A percentile compares a stretch with the other conserved stretches of the same genome.
phyloP scores from a whole-genome alignment of 1,139 yeast genomes.

The Saccharomycopsis phalli region DNA sequence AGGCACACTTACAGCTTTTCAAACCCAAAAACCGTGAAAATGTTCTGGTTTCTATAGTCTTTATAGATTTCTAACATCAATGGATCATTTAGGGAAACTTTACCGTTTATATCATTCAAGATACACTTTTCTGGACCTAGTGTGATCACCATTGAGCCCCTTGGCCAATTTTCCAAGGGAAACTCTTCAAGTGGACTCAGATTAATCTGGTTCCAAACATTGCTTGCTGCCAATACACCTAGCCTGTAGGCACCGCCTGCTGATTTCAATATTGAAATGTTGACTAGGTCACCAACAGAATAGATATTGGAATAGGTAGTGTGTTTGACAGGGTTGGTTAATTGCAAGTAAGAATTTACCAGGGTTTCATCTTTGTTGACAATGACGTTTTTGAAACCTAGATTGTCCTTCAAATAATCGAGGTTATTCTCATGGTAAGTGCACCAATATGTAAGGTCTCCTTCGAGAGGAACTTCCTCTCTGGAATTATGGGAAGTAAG shows the following conservation, averaged over 20 bases:
- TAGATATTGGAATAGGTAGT: constrained; percentile 18
- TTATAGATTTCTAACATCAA: background rate
- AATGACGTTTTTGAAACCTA: background rate
- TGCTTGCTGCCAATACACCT: constrained; percentile 20
- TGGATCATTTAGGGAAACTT: background rate
- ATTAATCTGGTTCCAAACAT: constrained; percentile 5
- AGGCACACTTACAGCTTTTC: too few species aligned
- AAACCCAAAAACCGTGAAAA: background rate
- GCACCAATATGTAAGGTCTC: background rate
- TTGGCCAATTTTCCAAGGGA: background rate
- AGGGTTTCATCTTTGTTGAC: constrained; percentile 4
- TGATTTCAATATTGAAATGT: constrained; percentile 21
- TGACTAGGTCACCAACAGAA: constrained; percentile 22
- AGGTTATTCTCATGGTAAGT: constrained; percentile 6
- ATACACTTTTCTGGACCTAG: constrained; percentile 1
- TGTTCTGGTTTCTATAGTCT: constrained; percentile 7
- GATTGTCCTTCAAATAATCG: constrained; percentile 1
- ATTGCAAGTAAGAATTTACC: constrained; percentile 2
- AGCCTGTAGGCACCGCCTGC: constrained; percentile 23
- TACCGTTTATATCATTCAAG: background rate
- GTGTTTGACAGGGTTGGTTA: constrained; percentile 1
- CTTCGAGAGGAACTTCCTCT: background rate
- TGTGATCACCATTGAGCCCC: constrained; percentile 3
- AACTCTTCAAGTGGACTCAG: background rate
- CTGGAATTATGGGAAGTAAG: constrained; percentile 1